phyloP scores from a whole-genome alignment of 306 rosid species.

The Lagenaria siceraria region DNA sequence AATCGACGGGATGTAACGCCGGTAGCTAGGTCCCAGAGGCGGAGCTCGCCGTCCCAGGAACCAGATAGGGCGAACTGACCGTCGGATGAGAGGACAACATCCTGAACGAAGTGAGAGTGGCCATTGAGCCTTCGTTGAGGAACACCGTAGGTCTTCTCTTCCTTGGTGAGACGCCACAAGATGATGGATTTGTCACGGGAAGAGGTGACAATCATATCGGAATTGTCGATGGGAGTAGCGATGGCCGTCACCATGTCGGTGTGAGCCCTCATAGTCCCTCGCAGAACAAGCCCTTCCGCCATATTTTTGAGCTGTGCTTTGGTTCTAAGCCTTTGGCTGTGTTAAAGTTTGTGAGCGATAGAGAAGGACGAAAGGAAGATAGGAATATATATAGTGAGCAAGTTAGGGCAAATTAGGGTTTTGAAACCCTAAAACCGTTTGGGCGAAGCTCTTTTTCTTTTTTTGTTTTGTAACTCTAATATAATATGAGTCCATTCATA shows the following conservation, averaged over 20 bases:
- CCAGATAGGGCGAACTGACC: conserved; percentile 98
- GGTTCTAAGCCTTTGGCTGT: neutral
- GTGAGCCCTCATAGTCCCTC: conserved; percentile 91
- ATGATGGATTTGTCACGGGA: conserved; percentile 93
- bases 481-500: too few relatives aligned
- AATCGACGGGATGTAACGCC: conserved; percentile 82
- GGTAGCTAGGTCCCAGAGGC: conserved; percentile 80
- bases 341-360: neutral
- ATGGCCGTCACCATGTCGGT: conserved; percentile 88
- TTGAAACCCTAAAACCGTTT: neutral
- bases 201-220: conserved; percentile 73
- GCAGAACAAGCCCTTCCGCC: conserved; percentile 67
- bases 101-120: conserved; percentile 83
- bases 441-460: too few relatives aligned
- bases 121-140: conserved; percentile 90
- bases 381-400: conserved; percentile 4
- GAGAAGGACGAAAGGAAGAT: neutral
- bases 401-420: conserved; percentile 24
- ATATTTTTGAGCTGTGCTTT: neutral
- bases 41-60: conserved; percentile 99
- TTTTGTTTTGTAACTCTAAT: too few relatives aligned
- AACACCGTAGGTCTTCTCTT: conserved; percentile 80
- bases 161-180: conserved; percentile 82
- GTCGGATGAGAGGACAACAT: conserved; percentile 92
- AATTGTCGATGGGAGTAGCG: conserved; percentile 83